Evolutionary conservation across 2,329 filamentous ascomycete species (phyloP).

Genomic region (Pseudogymnoascus sp.): DNA sequence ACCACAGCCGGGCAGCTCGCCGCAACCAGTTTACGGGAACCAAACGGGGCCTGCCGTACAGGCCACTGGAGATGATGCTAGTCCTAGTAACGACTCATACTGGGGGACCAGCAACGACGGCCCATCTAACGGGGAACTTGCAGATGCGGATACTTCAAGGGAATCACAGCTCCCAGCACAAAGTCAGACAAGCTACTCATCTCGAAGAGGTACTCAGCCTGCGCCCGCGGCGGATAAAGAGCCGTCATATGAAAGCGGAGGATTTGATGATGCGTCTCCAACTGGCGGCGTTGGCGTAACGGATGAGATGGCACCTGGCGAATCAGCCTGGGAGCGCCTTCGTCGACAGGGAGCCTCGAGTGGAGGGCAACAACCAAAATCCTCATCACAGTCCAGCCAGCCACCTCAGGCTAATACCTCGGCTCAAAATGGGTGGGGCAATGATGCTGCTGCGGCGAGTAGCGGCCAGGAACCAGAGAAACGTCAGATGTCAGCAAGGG

Average conservation of each 20-base stretch:
- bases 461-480: not conserved
- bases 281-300: slow-evolving; percentile 19
- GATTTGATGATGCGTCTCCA: slow-evolving; percentile 26
- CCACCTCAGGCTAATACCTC: not conserved
- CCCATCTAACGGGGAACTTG: not conserved
- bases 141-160: not conserved
- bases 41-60: not conserved
- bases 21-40: not conserved
- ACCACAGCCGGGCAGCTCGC: slow-evolving; percentile 10
- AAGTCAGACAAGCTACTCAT: not conserved
- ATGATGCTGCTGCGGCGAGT: not conserved
- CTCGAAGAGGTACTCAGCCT: not conserved
- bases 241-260: not conserved
- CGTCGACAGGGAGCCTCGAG: slow-evolving; percentile 12
- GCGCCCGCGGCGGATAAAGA: not conserved
- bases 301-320: slow-evolving; percentile 14
- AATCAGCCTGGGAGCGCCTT: slow-evolving; percentile 29
- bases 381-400: not conserved
- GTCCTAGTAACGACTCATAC: slow-evolving; percentile 23
- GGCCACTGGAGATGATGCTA: slow-evolving; percentile 21
- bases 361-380: not conserved
- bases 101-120: slow-evolving; percentile 11
- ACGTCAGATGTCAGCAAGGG: not conserved
- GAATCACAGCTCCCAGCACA: not conserved
- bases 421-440: not conserved